Evolutionary conservation across 768 basidiomycete species (phyloP), one percentile per base, ranked within the genome.

Genomic region (Lactarius sp.): DNA sequence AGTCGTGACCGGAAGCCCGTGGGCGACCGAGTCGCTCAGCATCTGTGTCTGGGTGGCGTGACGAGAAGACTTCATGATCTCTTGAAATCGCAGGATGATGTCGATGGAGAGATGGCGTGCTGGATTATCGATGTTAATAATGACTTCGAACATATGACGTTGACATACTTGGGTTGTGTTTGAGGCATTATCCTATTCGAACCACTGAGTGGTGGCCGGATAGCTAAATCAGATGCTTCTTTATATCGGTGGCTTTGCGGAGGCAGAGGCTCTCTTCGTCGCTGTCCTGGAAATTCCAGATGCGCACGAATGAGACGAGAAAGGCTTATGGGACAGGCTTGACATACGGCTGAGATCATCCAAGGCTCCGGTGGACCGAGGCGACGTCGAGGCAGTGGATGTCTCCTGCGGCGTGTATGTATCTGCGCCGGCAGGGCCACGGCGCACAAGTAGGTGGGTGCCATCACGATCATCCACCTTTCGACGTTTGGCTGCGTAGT

Each of bases 281-380:
- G 67, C 33, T 61, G 52, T 54, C 64, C 67, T 68, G 58, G 59
- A 55, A 64, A 64, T 50, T 34, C 42, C 63, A 34, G 60, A 57
- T 16, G 36, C 51, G 59, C 18, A 55, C 41, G 59, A 33, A 59
- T 58, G 56, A 66, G 54, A 52, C 52, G 53, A 60, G 54, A n/a
- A 41, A 61, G 33, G 46, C 46, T 56, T 34, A 61, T 56, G 57
- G 22, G 46, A 68, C 46, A 52, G 54, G 64, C 65, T 55, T 47
- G 64, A 68, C 67, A 59, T 68, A 68, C 67, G 67, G 44, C 39
- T 62, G 37, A 47, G 53, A 46, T 68, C 67, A 56, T 62, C 56
- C 36, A 62, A 31, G 34, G 52, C 47, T 33, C 56, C 61, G 18
- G 60, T 42, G 12, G 67, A 66, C 36, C 56, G 59, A 31, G 66